A percentile compares a stretch with the other conserved stretches of the same genome.
These are phyloP conservation scores for Calonectria hongkongensis DNA, from an alignment of 2,329 filamentous ascomycete species.

Conservation along the genomic window DNA sequence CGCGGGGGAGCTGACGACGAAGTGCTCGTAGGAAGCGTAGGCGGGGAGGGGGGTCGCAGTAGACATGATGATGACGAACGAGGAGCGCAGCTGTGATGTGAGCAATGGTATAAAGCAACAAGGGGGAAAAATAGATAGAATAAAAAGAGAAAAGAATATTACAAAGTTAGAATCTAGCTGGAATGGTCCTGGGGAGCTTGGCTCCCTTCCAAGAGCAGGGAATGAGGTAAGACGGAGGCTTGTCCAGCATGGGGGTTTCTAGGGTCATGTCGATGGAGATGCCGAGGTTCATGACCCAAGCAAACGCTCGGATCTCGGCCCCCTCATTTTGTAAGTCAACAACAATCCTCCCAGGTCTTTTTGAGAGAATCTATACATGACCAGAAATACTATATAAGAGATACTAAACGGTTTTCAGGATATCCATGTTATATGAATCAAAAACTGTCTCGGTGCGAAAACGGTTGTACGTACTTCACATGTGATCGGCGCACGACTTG, in stretches of 20 bases:
- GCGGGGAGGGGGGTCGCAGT: conserved; percentile 55
- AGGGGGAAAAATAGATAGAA: neutral
- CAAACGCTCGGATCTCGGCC: conserved; percentile 34
- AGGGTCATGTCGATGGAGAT: conserved; percentile 43
- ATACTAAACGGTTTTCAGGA: neutral
- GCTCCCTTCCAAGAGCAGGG: neutral
- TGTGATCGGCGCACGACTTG: neutral
- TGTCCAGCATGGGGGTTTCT: conserved; percentile 28
- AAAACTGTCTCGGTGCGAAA: neutral
- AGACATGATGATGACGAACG: conserved; percentile 43
- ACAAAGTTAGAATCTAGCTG: neutral
- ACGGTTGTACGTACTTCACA: neutral
- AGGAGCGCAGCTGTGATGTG: neutral
- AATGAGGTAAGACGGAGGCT: conserved; percentile 14
- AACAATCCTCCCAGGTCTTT: neutral
- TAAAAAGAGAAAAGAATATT: neutral
- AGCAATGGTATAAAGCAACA: neutral
- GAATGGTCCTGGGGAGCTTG: neutral
- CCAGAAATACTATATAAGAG: neutral
- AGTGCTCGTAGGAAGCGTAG: conserved; percentile 76
- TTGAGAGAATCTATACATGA: too few species aligned
- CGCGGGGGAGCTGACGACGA: conserved; percentile 82
- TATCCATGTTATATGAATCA: neutral
- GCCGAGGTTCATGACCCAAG: conserved; percentile 50
- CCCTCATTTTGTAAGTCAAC: conserved; percentile 5